These are phyloP conservation scores for Aristolochia contorta DNA, from an alignment of 164 flowering plant species.

Conservation along the genomic window DNA sequence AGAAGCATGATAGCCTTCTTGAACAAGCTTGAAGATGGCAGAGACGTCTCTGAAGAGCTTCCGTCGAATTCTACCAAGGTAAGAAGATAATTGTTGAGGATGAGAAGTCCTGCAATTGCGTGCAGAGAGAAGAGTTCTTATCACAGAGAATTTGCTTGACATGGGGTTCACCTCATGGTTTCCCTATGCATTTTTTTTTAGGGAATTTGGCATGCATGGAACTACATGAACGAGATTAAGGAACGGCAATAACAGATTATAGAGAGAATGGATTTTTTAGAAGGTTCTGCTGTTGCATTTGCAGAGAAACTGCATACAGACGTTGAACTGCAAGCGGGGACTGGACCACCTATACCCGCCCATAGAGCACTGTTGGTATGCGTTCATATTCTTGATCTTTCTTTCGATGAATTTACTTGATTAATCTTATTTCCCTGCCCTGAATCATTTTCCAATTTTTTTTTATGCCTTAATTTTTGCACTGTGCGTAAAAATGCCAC, in stretches of 20 bases:
- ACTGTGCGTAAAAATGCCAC: no score
- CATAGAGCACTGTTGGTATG: constrained; percentile 64
- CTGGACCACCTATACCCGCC: constrained; percentile 57
- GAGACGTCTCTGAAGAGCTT: constrained; percentile 8
- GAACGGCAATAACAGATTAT: constrained; percentile 34
- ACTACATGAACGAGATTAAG: constrained; percentile 52
- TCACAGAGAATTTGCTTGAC: not conserved
- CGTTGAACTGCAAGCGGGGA: constrained; percentile 50
- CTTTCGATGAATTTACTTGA: not conserved
- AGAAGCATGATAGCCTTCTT: constrained; percentile 24
- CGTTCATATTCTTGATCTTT: not conserved
- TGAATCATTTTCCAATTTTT: no score
- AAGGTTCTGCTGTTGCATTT: constrained; percentile 35
- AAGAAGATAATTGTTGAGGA: constrained; percentile 1
- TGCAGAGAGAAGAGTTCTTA: not conserved
- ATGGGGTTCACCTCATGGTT: not conserved
- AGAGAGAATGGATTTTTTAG: constrained; percentile 45
- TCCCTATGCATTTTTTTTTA: constrained; percentile 4
- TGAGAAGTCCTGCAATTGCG: not conserved
- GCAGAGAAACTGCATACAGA: constrained; percentile 57
- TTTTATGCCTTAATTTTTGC: no score
- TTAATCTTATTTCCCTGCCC: not conserved
- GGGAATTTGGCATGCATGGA: constrained; percentile 49
- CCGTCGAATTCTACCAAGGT: constrained; percentile 47
- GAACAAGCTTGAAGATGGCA: constrained; percentile 28